Evolutionary conservation across 352 stramenopile species (phyloP), one percentile per base, ranked within the genome.

Genomic region (Labyrinthula sp.): DNA sequence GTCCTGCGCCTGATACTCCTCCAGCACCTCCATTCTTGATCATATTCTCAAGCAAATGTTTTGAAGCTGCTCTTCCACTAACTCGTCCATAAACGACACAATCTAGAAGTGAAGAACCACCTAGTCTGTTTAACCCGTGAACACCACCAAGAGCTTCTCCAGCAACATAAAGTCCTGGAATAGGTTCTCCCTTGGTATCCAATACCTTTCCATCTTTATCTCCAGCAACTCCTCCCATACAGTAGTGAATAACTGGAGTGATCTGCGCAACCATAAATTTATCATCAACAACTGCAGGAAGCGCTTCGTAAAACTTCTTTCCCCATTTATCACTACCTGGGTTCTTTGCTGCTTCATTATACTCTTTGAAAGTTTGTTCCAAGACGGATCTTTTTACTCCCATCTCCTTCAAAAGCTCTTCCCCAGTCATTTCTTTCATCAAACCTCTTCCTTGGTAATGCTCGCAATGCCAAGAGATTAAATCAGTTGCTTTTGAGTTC

Each of bases 131-230:
- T 31, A 69, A 65, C 20, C 82, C 80, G 45, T 93, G 82, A 29
- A 93, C 67, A 1, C 82, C 82, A 39, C 82, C 80, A 1, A 75
- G 79, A n/a, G 91, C 79, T 63, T 93, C 80, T 29, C 80, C 81
- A 6, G 73, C 79, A 5, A 79, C 80, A 62, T 77, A 82, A n/a
- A 93, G 59, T 6, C 78, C 77, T 8, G 52, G 38, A 30, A 92
- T 87, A 12, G 43, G 43, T 14, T 27, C 9, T 8, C 33, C 35
- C 31, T 52, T 25, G n/a, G 4, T 28, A 20, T 31, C 47, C 20
- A 52, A 45, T 15, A 52, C 43, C 43, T 52, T 35, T 5, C 31
- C 43, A 15, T 50, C 34, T 12, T 23, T 14, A 9, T 14, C 28
- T 18, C 20, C 30, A 22, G 43, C 43, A 21, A 52, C 22, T 14